Conservation (phyloP, 2,329 filamentous ascomycete genomes). For the Seiridium cupressi region DNA sequence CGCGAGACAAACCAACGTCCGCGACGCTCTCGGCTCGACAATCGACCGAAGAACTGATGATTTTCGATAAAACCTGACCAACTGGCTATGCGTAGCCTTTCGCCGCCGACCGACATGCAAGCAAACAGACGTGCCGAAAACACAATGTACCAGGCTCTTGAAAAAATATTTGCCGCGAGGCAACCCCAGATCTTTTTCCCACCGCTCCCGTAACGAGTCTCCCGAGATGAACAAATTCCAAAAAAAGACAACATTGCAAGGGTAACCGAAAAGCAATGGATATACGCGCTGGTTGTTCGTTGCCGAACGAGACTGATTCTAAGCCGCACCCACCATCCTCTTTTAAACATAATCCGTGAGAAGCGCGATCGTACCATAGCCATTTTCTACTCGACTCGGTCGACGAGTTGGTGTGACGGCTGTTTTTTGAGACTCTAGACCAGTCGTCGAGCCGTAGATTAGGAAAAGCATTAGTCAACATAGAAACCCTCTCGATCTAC, state of each 20-base stretch:
- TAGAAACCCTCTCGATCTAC: neutral
- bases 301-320: conserved; percentile 26
- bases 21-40: neutral
- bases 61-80: neutral
- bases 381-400: neutral
- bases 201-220: neutral
- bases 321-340: conserved; percentile 12
- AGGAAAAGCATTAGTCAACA: conserved; percentile 1
- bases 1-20: neutral
- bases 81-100: neutral
- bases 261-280: conserved; percentile 14
- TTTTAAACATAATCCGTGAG: neutral
- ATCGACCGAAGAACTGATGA: neutral
- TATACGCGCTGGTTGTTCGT: conserved; percentile 25
- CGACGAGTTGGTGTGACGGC: neutral
- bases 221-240: neutral
- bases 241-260: neutral
- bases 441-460: neutral
- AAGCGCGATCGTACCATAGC: neutral
- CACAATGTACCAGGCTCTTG: neutral
- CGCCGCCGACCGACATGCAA: neutral
- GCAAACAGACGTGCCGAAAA: neutral
- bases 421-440: neutral
- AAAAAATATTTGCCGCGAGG: conserved; percentile 3
- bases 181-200: conserved; percentile 3